Base-by-base conservation (phyloP, 1,284 basidiomycete species). In the Heliocybe sulcata region DNA sequence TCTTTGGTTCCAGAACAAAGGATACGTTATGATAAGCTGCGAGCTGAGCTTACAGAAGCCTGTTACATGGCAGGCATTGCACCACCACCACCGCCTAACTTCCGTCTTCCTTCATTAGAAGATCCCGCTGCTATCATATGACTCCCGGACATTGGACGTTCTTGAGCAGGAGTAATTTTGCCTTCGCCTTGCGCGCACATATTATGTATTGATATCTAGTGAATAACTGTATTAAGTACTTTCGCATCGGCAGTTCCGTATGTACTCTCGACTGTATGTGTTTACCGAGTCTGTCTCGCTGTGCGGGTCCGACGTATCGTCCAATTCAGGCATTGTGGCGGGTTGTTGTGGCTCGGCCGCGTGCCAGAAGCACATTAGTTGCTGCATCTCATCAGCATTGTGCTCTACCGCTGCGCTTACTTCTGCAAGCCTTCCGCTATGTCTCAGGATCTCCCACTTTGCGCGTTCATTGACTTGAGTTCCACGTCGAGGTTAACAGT, bases 1-100 rank as follows among this genome's bases (percentile, higher is more conserved):
- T 35, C 54, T 38, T 23, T 38, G 4, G 14, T 2, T 55, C 8
- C 54, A 87, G 86, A 78, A 58, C 81, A 83, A 73, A 72, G 77
- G 38, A 64, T 65, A 48, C 72, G 75, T 31, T 81, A 80, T 59
- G 66, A 74, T 19, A 62, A 62, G 14, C 68, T 88, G 22, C 77
- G 76, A 22, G 70, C 73, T 54, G 73, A 72, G 50, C 65, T 88
- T 20, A 64, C 63, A 14, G 63, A 65, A 51, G 80, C 80, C n/a
- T 84, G 81, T 57, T 67, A 69, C 51, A 61, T 70, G 25, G 79
- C 80, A 74, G 78, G 51, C 9, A 25, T 31, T 11, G 65, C 79
- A n/a, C 63, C 70, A 9, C 70, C 62, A 1, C 66, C 71, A 2
- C 62, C 59, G 1, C 59, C 59, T 12, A 52, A 23, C 20, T 31